Base-by-base conservation (phyloP, 768 basidiomycete genomes). In the Erythrobasidium yunnanense region DNA sequence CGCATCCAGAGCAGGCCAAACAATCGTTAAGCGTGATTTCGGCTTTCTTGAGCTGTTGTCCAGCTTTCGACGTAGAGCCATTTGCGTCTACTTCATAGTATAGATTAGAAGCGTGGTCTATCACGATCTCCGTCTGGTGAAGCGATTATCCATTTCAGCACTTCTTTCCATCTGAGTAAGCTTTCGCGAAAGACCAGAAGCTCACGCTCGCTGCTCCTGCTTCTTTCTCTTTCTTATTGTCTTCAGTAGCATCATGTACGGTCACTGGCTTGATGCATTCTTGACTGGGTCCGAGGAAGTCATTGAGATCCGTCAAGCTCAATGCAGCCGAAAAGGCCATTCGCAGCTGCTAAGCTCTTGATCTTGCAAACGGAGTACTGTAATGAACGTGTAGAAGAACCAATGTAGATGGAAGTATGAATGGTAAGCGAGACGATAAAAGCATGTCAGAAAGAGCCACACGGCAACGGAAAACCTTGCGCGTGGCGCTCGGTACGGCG, bases 1-100 rank as follows among this genome's bases (percentile, higher is more conserved):
- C 96, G 74, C 95, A 99, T 1, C 95, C 95, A 92, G 90, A 95
- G 81, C 95, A 97, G 25, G 95, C 95, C 50, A 99, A 80, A 78
- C 95, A 99, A 74, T 99, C 95, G 70, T 95, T 97, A 71, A 99
- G 77, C 74, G 85, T 97, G 70, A 99, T 90, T 75, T 97, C 87
- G 1, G 95, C 95, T 71, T 90, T 89, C 72, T 90, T 83, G 11
- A 99, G 81, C 76, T 88, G n/a, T n/a, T n/a, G n/a, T 91, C 76
- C 77, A 78, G 38, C 70, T 30, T 67, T 32, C 63, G 70, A 17
- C 38, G 54, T 66, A n/a, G 60, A 18, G 17, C 8, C 66, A 1
- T 60, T 69, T 11, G 69, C 57, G 18, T 53, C 42, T 18, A 92
- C 85, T 75, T 95, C 92, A 72, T 89, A 93, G 77, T 99, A 99